Conservation (phyloP, 352 stramenopile genomes). For the Phytophthora multivora region DNA sequence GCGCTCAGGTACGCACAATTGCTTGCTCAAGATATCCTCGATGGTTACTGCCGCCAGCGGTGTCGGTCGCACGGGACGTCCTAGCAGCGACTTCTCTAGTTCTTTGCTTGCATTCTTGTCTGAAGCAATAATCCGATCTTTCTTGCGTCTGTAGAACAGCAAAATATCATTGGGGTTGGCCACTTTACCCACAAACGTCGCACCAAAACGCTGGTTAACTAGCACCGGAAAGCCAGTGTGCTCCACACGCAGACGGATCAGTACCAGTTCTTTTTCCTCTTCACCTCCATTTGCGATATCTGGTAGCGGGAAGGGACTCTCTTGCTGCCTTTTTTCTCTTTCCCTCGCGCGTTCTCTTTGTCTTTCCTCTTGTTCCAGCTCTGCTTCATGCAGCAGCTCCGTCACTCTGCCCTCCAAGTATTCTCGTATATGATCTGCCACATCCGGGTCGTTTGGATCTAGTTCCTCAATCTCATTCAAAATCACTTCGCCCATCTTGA, state of each 20-base stretch:
- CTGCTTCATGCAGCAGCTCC: constrained; percentile 70
- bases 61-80: constrained; percentile 61
- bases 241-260: constrained; percentile 88
- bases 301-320: constrained; percentile 38
- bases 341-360: constrained; percentile 16
- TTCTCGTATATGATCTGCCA: constrained; percentile 70
- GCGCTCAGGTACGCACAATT: constrained; percentile 67
- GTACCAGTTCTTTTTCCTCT: constrained; percentile 56
- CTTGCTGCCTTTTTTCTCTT: constrained; percentile 34
- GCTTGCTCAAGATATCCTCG: constrained; percentile 74
- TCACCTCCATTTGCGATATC: constrained; percentile 9
- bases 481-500: constrained; percentile 92
- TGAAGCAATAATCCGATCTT: constrained; percentile 48
- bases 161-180: constrained; percentile 91
- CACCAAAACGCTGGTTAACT: constrained; percentile 89
- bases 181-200: constrained; percentile 82
- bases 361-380: constrained; percentile 44
- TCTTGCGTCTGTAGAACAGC: constrained; percentile 80
- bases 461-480: constrained; percentile 87
- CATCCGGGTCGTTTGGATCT: constrained; percentile 91
- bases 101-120: constrained; percentile 46
- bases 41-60: constrained; percentile 73
- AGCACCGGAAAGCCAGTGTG: constrained; percentile 89
- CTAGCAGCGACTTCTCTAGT: constrained; percentile 37
- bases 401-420: constrained; percentile 68